A percentile compares a stretch with the other conserved stretches of the same genome.
Conservation (phyloP, 768 basidiomycete species). For the Cyclocybe cylindracea region DNA sequence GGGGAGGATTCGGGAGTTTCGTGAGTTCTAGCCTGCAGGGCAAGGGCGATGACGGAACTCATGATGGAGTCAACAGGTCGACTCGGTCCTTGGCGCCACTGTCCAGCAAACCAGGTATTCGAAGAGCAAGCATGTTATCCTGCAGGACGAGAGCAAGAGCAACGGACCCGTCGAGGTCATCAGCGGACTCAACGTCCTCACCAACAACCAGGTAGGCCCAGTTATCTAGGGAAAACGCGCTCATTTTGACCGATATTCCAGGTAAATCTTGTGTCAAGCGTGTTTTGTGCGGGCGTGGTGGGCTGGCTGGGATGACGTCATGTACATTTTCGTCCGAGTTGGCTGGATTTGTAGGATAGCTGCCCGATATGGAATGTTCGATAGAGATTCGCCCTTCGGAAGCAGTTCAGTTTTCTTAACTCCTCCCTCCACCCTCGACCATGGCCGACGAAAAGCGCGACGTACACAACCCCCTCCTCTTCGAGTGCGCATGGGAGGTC, state of each 20-base stretch:
- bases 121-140: conserved; percentile 54
- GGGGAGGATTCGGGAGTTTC: conserved; percentile 77
- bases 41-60: background rate
- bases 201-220: conserved; percentile 76
- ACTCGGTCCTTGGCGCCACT: conserved; percentile 87
- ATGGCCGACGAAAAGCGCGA: conserved; percentile 59
- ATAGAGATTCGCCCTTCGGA: background rate
- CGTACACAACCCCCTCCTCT: conserved; percentile 78
- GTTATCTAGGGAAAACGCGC: no score
- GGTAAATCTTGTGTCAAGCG: conserved; percentile 45
- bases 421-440: conserved; percentile 15
- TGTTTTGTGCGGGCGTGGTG: conserved; percentile 30
- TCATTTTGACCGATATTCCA: conserved; percentile 17
- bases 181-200: conserved; percentile 68
- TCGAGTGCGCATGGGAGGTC: conserved; percentile 98
- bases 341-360: conserved; percentile 10
- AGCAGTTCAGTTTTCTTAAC: conserved; percentile 9
- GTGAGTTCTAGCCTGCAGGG: conserved; percentile 39
- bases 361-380: conserved; percentile 20
- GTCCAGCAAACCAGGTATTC: conserved; percentile 82
- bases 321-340: conserved; percentile 7
- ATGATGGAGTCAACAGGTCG: conserved; percentile 56
- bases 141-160: conserved; percentile 51
- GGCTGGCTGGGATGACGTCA: conserved; percentile 28
- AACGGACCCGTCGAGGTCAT: conserved; percentile 43